Evolutionary conservation across 345 rosid species (phyloP).

Genomic region (Streptanthus diversifolius): DNA sequence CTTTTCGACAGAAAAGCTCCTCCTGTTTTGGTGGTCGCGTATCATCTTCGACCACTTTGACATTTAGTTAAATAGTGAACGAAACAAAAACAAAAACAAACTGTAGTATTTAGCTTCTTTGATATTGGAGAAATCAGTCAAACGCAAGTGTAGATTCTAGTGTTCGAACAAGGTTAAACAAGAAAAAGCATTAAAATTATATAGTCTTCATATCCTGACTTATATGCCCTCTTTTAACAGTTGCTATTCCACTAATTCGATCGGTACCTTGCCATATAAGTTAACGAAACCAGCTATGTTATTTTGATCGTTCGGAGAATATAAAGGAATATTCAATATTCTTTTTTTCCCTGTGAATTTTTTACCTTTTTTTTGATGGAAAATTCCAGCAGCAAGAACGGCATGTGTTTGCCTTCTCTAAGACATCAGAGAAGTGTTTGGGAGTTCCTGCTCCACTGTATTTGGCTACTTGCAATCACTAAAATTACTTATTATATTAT

Average conservation of each 20-base stretch:
- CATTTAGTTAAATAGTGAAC: not conserved
- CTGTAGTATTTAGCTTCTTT: not conserved
- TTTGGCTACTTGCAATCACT: not conserved
- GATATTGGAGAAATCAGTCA: not conserved
- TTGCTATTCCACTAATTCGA: too few species aligned
- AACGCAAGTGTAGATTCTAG: not conserved
- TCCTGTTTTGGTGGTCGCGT: too few species aligned
- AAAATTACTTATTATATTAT: not conserved
- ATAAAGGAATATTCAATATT: too few species aligned
- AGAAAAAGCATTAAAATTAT: not conserved
- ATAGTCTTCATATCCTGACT: not conserved
- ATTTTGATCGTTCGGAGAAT: too few species aligned
- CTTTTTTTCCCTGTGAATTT: too few species aligned
- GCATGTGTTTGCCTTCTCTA: not conserved
- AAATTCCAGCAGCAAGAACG: too few species aligned
- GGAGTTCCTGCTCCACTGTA: not conserved
- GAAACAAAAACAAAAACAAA: not conserved
- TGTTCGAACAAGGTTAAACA: not conserved
- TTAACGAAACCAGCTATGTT: too few species aligned
- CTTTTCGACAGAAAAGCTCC: too few species aligned
- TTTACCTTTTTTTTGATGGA: too few species aligned
- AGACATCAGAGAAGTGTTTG: not conserved
- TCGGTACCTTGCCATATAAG: too few species aligned
- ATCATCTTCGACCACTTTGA: not conserved
- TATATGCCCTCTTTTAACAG: not conserved